Conservation (phyloP, 495 filamentous ascomycete species). For the Lasiosphaeria hispida region DNA sequence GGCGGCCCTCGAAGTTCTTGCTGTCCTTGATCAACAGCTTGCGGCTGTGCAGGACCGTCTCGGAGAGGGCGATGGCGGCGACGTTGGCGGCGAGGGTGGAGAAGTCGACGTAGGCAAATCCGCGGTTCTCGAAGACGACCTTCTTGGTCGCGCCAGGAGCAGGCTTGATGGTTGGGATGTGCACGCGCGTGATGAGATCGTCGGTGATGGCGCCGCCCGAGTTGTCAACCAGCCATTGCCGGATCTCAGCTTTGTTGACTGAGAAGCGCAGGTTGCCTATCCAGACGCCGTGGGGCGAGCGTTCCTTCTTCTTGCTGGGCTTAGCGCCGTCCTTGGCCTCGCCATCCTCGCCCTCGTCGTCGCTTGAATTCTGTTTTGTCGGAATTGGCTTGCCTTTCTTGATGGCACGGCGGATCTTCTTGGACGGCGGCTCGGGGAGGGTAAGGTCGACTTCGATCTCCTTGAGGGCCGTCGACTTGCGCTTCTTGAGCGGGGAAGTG, state of each 20-base stretch:
- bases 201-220: constrained; percentile 61
- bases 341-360: constrained; percentile 40
- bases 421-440: constrained; percentile 88
- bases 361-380: constrained; percentile 39
- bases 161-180: constrained; percentile 62
- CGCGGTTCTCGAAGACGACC: constrained; percentile 57
- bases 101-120: constrained; percentile 97
- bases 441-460: constrained; percentile 88
- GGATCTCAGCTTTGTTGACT: constrained; percentile 67
- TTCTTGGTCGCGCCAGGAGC: constrained; percentile 29
- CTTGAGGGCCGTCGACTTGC: constrained; percentile 61
- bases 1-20: constrained; percentile 78
- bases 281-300: constrained; percentile 84
- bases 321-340: constrained; percentile 29
- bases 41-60: constrained; percentile 71
- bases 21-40: constrained; percentile 88
- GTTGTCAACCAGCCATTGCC: constrained; percentile 70
- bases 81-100: constrained; percentile 61
- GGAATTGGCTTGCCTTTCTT: constrained; percentile 67
- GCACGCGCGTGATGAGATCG: constrained; percentile 72
- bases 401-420: constrained; percentile 77
- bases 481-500: constrained; percentile 54
- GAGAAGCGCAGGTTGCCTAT: constrained; percentile 89
- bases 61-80: constrained; percentile 73
- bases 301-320: constrained; percentile 52